phyloP scores from a whole-genome alignment of 2,329 filamentous ascomycete genomes.

The Clarireedia monteithiana region DNA sequence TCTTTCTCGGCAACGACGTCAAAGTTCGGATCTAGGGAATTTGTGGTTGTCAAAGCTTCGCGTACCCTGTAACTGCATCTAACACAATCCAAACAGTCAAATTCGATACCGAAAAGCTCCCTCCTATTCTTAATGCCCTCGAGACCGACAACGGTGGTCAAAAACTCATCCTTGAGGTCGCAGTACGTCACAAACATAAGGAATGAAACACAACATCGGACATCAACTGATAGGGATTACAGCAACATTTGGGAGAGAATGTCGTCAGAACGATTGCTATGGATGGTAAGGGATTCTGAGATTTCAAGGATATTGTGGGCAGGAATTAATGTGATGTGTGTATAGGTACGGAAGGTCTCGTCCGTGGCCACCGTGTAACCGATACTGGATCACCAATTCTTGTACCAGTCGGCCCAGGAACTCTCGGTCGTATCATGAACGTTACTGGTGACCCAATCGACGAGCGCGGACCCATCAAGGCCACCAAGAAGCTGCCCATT shows the following conservation, averaged over 20 bases:
- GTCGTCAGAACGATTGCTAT: conserved; percentile 99
- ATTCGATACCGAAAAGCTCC: conserved; percentile 90
- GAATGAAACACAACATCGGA: conserved; percentile 11
- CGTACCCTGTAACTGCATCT: conserved; percentile 6
- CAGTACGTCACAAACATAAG: conserved; percentile 53
- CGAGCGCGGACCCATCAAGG: conserved; percentile 97
- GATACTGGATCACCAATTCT: conserved; percentile 95
- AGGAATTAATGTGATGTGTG: conserved; percentile 19
- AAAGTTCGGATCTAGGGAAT: conserved; percentile 19
- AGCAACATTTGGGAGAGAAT: conserved; percentile 99
- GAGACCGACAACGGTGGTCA: conserved; percentile 84
- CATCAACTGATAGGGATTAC: conserved; percentile 33
- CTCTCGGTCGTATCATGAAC: conserved; percentile 99
- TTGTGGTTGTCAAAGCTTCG: conserved; percentile 11
- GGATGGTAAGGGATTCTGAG: conserved; percentile 66
- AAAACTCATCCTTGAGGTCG: conserved; percentile 93
- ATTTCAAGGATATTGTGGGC: conserved; percentile 7
- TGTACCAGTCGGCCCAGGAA: conserved; percentile 88
- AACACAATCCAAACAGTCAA: conserved; percentile 61
- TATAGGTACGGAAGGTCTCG: conserved; percentile 96
- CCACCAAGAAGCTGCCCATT: conserved; percentile 78
- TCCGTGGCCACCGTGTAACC: conserved; percentile 75
- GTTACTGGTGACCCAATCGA: conserved; percentile 99
- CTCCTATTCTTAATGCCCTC: conserved; percentile 95
- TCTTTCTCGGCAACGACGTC: conserved; percentile 20